Conservation (phyloP, 2,329 filamentous ascomycete species). For the Coleophoma cylindrospora region DNA sequence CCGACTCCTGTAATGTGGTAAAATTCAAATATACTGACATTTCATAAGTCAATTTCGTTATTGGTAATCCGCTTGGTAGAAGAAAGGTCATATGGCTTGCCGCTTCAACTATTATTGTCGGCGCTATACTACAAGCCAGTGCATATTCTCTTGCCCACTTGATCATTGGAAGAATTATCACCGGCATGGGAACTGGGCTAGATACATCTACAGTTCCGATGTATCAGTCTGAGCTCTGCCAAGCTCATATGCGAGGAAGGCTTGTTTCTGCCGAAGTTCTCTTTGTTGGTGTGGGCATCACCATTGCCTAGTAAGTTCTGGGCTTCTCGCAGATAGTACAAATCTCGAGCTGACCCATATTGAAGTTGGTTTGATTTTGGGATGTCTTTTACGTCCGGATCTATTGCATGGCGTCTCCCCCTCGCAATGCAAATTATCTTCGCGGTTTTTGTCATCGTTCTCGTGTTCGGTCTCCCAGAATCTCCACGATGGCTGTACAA, state of each 20-base stretch:
- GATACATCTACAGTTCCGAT: slow-evolving; percentile 31
- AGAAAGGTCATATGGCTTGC: slow-evolving; percentile 3
- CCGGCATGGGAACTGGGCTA: slow-evolving; percentile 14
- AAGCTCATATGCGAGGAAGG: slow-evolving; percentile 34
- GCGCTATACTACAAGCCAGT: slow-evolving; percentile 17
- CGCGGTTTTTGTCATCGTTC: slow-evolving; percentile 18
- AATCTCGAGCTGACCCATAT: neutral
- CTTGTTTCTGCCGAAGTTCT: slow-evolving; percentile 34
- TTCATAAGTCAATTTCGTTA: neutral
- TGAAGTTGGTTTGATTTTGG: slow-evolving; percentile 23
- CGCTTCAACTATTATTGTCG: slow-evolving; percentile 4
- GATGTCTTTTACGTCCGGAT: slow-evolving; percentile 16
- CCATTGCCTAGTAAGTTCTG: slow-evolving; percentile 13
- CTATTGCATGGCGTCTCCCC: slow-evolving; percentile 21
- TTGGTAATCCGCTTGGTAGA: neutral
- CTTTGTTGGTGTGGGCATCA: slow-evolving; percentile 14
- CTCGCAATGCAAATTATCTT: slow-evolving; percentile 24
- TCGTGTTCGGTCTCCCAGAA: slow-evolving; percentile 23
- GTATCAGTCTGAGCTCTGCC: slow-evolving; percentile 40
- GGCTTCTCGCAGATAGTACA: too few species aligned
- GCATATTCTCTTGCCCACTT: slow-evolving; percentile 31
- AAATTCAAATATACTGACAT: slow-evolving; percentile 5
- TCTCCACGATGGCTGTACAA: slow-evolving; percentile 24
- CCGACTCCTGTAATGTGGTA: slow-evolving; percentile 21
- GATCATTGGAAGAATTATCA: slow-evolving; percentile 32